Evolutionary conservation across 495 filamentous ascomycete species (phyloP), one percentile per base, ranked within the genome.

Genomic region (Oidiodendron maius): DNA sequence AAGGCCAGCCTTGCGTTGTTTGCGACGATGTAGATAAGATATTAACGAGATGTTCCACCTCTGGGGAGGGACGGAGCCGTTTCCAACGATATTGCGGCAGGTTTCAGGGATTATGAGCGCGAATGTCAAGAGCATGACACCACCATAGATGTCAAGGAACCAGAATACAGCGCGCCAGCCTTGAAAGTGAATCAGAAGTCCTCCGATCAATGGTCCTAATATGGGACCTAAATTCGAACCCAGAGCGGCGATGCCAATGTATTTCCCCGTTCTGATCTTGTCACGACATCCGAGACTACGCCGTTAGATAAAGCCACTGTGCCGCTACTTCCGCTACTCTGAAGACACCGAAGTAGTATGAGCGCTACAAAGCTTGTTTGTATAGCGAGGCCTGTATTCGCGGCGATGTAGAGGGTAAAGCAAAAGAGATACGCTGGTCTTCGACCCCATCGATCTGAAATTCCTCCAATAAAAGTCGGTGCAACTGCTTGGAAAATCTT

Each of bases 141-240:
- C 73, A 11, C 67, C 64, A 21, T 77, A 59, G 38, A 86, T 84
- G 24, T 69, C 65, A 20, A 84, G 67, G 50, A 87, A 86, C 82
- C 82, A 87, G 58, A 87, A 90, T 35, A 84, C 82, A 40, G 72
- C 68, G 22, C 76, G 57, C 84, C 83, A 89, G 1, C 78, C 81
- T 0, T 85, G 65, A 32, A 73, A 82, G 21, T 82, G 67, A 5
- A 69, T 64, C 0, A 87, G 61, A 0, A 85, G 46, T 0, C 83
- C 83, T 2, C 83, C 83, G 5, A 86, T 66, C 0, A 83, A 66
- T 0, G 81, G 82, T 2, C 77, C 78, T 8, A 84, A 46, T 0
- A 75, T 66, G 1, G 78, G 76, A 0, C 73, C 77, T 20, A 72
- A 47, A 18, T 39, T 37, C 15, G 71, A 60, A 0, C 71, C 71